A percentile compares a stretch with the other conserved stretches of the same genome.
Evolutionary conservation across 2,329 filamentous ascomycete genomes (phyloP).

Genomic region (Aureobasidium sp.): DNA sequence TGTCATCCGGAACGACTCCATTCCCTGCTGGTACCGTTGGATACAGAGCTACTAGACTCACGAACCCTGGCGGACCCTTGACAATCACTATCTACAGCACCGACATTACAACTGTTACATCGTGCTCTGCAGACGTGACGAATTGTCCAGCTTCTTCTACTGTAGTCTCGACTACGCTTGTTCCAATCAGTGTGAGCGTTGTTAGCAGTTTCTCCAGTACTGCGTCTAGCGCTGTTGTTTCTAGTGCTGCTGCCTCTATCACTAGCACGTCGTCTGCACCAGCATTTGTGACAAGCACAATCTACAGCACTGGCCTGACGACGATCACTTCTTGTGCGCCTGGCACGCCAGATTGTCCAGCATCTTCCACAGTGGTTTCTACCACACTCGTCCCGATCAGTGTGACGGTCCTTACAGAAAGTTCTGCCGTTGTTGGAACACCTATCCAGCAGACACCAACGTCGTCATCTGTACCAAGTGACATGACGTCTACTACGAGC

Average conservation of each 20-base stretch:
- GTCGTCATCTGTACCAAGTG: constrained; percentile 12
- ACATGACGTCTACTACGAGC: neutral
- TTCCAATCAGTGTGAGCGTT: constrained; percentile 12
- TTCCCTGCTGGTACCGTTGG: constrained; percentile 4
- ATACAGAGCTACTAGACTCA: constrained; percentile 11
- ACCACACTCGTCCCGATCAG: neutral
- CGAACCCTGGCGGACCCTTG: constrained; percentile 5
- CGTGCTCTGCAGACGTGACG: constrained; percentile 19
- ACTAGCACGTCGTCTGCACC: constrained; percentile 5
- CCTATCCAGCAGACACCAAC: neutral
- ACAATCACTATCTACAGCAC: constrained; percentile 20
- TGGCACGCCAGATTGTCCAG: constrained; percentile 24
- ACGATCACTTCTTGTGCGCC: constrained; percentile 24
- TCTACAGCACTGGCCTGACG: constrained; percentile 21
- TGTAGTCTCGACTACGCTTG: constrained; percentile 6
- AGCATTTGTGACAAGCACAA: constrained; percentile 10
- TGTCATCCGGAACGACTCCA: constrained; percentile 11
- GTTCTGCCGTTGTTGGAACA: neutral
- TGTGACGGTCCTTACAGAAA: constrained; percentile 10
- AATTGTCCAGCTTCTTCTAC: constrained; percentile 19
- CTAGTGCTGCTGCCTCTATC: constrained; percentile 13
- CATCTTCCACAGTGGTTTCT: constrained; percentile 3
- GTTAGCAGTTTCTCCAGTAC: constrained; percentile 26
- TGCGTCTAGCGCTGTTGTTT: constrained; percentile 17
- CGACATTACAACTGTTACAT: constrained; percentile 16